A percentile compares a stretch with the other conserved stretches of the same genome.
Conservation (phyloP, 371 early-diverging fungal genomes). For the Circinella minor region DNA sequence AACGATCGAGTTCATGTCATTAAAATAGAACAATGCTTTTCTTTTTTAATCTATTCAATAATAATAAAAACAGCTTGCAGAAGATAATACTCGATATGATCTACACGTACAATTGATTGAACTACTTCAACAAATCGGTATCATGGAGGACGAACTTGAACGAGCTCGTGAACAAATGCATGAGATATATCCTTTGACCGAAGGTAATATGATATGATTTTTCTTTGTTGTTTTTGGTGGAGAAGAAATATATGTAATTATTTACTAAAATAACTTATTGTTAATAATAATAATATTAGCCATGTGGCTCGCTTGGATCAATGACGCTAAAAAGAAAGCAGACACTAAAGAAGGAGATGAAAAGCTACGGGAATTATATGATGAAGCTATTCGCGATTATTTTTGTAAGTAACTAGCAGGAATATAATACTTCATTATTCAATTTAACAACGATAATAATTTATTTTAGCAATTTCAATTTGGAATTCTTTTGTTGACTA, state of each 20-base stretch:
- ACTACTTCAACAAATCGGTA: conserved; percentile 24
- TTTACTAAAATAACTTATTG: neutral
- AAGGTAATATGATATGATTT: conserved; percentile 42
- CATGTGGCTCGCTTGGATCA: conserved; percentile 73
- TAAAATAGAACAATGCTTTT: neutral
- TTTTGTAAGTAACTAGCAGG: conserved; percentile 48
- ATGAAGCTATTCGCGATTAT: conserved; percentile 59
- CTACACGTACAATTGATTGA: conserved; percentile 36
- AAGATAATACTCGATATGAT: conserved; percentile 44
- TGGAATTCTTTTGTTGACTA: conserved; percentile 62
- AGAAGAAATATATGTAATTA: neutral
- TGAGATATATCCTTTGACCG: conserved; percentile 60
- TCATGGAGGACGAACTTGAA: conserved; percentile 50
- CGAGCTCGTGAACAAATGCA: conserved; percentile 59
- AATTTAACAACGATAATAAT: too few relatives aligned
- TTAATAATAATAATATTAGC: neutral
- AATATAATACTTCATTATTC: neutral
- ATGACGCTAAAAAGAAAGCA: conserved; percentile 51
- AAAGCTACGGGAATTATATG: conserved; percentile 49
- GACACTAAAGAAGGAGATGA: conserved; percentile 38
- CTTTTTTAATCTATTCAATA: neutral
- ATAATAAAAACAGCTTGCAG: conserved; percentile 21
- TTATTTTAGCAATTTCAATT: conserved; percentile 55
- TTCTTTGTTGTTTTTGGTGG: neutral
- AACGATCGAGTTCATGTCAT: neutral